Base-by-base conservation (phyloP, 2,329 filamentous ascomycete species). In the Colletotrichum falcatum region DNA sequence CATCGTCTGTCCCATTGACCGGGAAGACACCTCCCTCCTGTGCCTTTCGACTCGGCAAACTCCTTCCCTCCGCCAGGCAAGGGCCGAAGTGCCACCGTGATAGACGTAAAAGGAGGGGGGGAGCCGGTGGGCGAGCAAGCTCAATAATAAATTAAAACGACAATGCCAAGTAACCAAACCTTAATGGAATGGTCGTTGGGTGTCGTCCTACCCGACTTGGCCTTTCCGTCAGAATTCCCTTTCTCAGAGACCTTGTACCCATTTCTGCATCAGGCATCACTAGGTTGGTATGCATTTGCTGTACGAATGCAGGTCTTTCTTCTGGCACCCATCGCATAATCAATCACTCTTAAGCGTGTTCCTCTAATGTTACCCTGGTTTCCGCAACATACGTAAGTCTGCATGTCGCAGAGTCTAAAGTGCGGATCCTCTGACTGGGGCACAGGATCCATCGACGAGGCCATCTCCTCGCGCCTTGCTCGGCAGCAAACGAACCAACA, bases 341-440 rank as follows among this genome's bases (percentile, higher is more conserved):
- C 42, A 35, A 7, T n/a, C n/a, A n/a, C 39, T 39, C 26, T 26
- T 48, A 35, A 33, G 46, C 37, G 48, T 49, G 44, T 28, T 66
- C 35, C 56, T 46, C 23, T 48, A 37, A 56, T 42, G 55, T 33
- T 49, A 61, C 35, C 55, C 37, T 48, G n/a, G 46, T 23, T 35
- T 56, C 49, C 56, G 63, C 49, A 54, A 58, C 55, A 66, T 66
- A 70, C 66, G 66, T 56, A 70, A 70, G 63, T 53, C 46, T 35
- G 63, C 53, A 70, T 54, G 44, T 46, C 51, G 18, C 58, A 18
- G 53, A 70, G 67, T 67, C 53, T 67, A 67, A 67, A 67, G 67
- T 63, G 58, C 67, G 64, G 64, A 67, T 67, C 67, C 64, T 48
- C 42, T 28, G 26, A 30, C 58, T 44, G 61, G 56, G 63, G 56